phyloP scores from a whole-genome alignment of 192 early-diverging fungal genomes.

The Linnemannia hyalina region DNA sequence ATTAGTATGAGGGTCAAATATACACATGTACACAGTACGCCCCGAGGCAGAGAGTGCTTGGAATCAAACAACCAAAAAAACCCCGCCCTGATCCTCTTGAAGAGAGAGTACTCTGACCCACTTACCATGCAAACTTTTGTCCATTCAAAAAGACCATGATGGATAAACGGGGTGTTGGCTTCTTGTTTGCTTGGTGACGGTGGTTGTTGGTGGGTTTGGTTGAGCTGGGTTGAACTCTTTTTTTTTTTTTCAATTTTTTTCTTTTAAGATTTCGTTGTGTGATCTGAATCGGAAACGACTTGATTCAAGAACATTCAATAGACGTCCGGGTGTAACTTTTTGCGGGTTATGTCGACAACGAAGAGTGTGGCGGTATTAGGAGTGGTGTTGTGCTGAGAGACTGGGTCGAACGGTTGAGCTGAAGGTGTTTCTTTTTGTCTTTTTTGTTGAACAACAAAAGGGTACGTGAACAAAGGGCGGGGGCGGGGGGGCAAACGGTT shows the following conservation, averaged over 20 bases:
- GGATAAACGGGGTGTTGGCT: not conserved
- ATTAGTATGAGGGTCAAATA: not conserved
- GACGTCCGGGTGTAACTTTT: not conserved
- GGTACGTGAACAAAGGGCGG: slow-evolving; percentile 10
- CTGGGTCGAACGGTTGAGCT: not conserved
- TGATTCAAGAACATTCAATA: slow-evolving; percentile 9
- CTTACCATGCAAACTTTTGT: slow-evolving; percentile 62
- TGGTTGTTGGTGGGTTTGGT: not conserved
- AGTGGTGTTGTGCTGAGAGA: not conserved
- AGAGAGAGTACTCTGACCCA: not conserved
- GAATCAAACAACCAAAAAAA: not conserved
- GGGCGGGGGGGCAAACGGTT: slow-evolving; percentile 20
- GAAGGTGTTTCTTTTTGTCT: not conserved
- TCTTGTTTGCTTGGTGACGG: not conserved
- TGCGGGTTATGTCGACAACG: not conserved
- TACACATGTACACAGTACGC: not conserved
- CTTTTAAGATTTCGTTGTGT: not conserved
- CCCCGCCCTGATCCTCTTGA: not conserved
- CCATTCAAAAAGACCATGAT: slow-evolving; percentile 54
- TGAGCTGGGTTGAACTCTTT: not conserved
- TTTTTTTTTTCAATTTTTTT: slow-evolving; percentile 17
- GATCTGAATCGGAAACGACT: not conserved
- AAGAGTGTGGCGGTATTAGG: not conserved
- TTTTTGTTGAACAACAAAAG: slow-evolving; percentile 14
- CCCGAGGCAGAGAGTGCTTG: not conserved